Evolutionary conservation across 2,329 filamentous ascomycete species (phyloP).

Genomic region (Chaetomiaceae sp.): DNA sequence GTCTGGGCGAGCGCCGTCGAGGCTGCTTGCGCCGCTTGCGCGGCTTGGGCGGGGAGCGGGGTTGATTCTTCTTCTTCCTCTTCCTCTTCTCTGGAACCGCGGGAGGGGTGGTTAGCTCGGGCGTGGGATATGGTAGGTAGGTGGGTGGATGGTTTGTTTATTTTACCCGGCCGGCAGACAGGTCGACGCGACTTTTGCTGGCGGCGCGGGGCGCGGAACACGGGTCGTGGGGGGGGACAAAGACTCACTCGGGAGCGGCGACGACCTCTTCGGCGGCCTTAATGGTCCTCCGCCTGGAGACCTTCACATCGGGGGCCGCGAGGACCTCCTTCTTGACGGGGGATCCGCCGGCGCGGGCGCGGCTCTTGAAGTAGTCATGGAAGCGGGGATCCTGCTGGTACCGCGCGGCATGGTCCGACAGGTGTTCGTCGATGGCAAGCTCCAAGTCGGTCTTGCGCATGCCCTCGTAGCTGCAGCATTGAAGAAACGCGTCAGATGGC

Average conservation of each 20-base stretch:
- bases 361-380: conserved; percentile 69
- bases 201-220: neutral
- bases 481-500: conserved; percentile 12
- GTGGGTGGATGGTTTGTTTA: neutral
- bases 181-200: neutral
- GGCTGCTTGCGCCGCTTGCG: conserved; percentile 31
- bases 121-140: too few species aligned
- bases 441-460: conserved; percentile 79
- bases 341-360: conserved; percentile 54
- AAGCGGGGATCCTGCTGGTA: conserved; percentile 62
- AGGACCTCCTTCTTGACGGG: conserved; percentile 53
- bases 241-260: conserved; percentile 40
- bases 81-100: neutral
- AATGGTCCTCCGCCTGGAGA: conserved; percentile 41
- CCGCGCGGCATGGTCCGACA: conserved; percentile 62
- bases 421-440: conserved; percentile 64
- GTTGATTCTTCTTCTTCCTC: conserved; percentile 8
- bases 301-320: conserved; percentile 38
- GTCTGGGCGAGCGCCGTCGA: conserved; percentile 46
- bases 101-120: neutral
- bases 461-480: conserved; percentile 54
- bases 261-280: conserved; percentile 43
- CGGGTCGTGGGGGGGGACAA: neutral
- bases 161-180: neutral
- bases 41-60: conserved; percentile 2